phyloP scores from a whole-genome alignment of 352 stramenopile species.

The Pythium sp. region DNA sequence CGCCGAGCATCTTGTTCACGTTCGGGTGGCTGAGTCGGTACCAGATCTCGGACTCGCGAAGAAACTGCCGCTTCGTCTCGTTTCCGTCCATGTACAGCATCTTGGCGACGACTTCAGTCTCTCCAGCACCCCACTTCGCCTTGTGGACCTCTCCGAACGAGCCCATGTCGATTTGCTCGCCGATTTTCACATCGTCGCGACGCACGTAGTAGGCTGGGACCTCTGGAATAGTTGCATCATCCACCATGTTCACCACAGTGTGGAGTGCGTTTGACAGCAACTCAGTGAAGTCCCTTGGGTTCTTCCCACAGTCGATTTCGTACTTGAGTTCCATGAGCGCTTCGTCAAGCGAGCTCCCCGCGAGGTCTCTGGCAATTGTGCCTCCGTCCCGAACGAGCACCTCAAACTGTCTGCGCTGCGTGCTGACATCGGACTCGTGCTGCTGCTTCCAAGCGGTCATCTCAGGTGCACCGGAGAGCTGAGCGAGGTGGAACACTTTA shows the following conservation, averaged over 20 bases:
- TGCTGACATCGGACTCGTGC: conserved; percentile 1
- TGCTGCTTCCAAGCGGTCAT: conserved; percentile 9
- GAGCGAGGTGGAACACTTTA: not conserved
- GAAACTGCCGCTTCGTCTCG: conserved; percentile 23
- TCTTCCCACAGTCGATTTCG: not conserved
- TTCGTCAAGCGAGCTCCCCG: not conserved
- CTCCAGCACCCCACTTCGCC: conserved; percentile 20
- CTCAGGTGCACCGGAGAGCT: not conserved
- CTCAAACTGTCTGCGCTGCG: conserved; percentile 9
- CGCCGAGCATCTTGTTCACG: conserved; percentile 36
- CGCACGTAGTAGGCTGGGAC: conserved; percentile 24
- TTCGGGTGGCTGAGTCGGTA: conserved; percentile 31
- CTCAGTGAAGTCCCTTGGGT: not conserved
- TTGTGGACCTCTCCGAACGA: conserved; percentile 23
- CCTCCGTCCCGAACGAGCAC: not conserved
- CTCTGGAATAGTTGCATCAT: conserved; percentile 7
- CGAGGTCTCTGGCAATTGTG: not conserved
- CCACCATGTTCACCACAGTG: not conserved
- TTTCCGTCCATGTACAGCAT: conserved; percentile 24
- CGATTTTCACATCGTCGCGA: conserved; percentile 25
- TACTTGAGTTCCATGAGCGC: not conserved
- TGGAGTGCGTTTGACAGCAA: not conserved
- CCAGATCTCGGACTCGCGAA: conserved; percentile 40
- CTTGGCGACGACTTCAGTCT: conserved; percentile 35
- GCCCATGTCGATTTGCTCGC: conserved; percentile 23